Evolutionary conservation across 176 grass and related monocot genomes (phyloP).

Genomic region (Dendrocalamus sinicus): DNA sequence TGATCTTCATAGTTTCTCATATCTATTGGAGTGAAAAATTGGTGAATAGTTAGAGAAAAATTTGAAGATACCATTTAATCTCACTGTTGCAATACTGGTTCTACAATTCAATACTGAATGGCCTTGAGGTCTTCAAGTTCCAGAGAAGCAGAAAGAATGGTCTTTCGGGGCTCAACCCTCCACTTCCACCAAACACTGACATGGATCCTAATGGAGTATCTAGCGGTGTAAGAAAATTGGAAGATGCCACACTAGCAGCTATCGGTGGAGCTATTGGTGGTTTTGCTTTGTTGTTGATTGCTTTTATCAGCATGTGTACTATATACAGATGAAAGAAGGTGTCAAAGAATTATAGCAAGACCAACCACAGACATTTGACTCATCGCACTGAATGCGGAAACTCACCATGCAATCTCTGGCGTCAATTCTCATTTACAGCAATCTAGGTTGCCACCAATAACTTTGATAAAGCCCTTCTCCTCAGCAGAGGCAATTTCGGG

Average conservation of each 20-base stretch:
- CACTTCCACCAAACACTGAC: not conserved
- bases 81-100: too few species aligned
- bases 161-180: conserved; percentile 53
- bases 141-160: not conserved
- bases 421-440: conserved; percentile 50
- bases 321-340: conserved; percentile 46
- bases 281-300: conserved; percentile 27
- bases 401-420: not conserved
- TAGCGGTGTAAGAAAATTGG: not conserved
- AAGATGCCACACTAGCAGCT: not conserved
- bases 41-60: too few species aligned
- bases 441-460: conserved; percentile 43
- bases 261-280: conserved; percentile 16
- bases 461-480: not conserved
- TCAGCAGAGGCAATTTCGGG: conserved; percentile 24
- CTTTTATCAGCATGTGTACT: conserved; percentile 13
- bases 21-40: too few species aligned
- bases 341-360: not conserved
- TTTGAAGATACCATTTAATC: too few species aligned
- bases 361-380: conserved; percentile 23
- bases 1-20: too few species aligned
- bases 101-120: conserved; percentile 52
- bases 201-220: not conserved
- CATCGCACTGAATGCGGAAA: too few species aligned
- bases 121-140: conserved; percentile 61